These are phyloP conservation scores for Tuber borchii DNA, from an alignment of 495 filamentous ascomycete species.

Conservation along the genomic window DNA sequence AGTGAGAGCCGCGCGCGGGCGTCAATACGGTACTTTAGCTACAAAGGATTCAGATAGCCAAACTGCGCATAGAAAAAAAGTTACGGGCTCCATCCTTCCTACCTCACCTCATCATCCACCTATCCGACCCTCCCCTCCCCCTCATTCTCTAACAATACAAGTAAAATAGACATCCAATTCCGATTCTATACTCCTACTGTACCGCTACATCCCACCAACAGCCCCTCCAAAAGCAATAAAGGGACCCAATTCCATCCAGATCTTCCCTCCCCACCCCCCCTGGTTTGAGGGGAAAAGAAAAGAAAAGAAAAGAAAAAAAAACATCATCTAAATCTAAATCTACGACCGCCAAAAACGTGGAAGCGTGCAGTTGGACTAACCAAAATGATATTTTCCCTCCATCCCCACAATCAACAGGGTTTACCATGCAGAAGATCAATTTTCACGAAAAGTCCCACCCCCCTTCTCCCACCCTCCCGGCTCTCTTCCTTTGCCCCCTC, in stretches of 20 bases:
- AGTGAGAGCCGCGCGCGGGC: background rate
- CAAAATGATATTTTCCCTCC: background rate
- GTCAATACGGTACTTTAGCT: too few species aligned
- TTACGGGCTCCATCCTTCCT: background rate
- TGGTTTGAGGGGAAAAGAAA: background rate
- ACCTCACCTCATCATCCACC: background rate
- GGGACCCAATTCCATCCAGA: background rate
- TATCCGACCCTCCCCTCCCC: background rate
- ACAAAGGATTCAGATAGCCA: background rate
- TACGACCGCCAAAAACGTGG: slow-evolving; percentile 3
- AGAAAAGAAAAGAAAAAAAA: background rate
- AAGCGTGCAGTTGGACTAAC: slow-evolving; percentile 1
- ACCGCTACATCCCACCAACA: background rate
- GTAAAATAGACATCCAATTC: background rate
- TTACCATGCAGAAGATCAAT: slow-evolving; percentile 3
- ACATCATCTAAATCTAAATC: slow-evolving; percentile 4
- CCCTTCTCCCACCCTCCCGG: too few species aligned
- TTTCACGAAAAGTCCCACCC: too few species aligned
- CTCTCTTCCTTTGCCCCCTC: too few species aligned
- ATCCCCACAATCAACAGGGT: slow-evolving; percentile 5
- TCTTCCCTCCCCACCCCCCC: background rate
- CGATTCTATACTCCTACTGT: background rate
- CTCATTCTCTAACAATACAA: background rate
- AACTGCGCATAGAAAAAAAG: background rate
- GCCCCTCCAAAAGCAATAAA: slow-evolving; percentile 1